Base-by-base conservation (phyloP, 2,329 filamentous ascomycete species). In the Alternaria conjuncta region DNA sequence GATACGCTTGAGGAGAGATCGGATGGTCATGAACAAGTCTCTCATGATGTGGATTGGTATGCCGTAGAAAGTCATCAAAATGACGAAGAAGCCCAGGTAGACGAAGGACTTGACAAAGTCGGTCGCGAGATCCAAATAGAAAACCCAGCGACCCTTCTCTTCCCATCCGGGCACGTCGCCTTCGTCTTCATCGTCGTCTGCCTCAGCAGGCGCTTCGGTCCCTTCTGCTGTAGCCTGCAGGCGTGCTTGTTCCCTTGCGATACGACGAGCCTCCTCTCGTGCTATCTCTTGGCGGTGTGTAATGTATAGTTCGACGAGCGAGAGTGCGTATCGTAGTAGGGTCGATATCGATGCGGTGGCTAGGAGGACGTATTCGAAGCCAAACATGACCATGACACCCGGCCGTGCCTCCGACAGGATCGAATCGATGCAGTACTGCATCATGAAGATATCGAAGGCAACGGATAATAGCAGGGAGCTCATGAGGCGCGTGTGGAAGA, bases 301-400 rank as follows among this genome's bases (percentile, higher is more conserved):
- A 55, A 97, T 90, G 51, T 86, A 87, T 50, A 92, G 88, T 79
- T 99, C 96, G 9, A 90, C 84, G 46, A 97, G 81, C 4, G 91
- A 92, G 55, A 98, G 86, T 20, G 87, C 79, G 79, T 99, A 99
- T 63, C 94, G 89, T 58, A 89, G 84, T 2, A 88, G 86, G 0
- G 94, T 97, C 51, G 95, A 94, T 56, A 89, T 84, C 1, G 95
- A 97, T 55, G 90, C 90, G 10, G 96, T 90, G 3, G 89, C 86
- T 64, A 98, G 83, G 46, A 99, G 90, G 41, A 95, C 94, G 76
- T 98, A 98, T 79, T 99, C 96, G 73, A 99, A 99, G 6, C 96
- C 89, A 75, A 99, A 99, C 94, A 99, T 98, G 67, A 99, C 94
- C 94, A 98, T 99, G 92, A 99, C 98, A 63, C 96, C 96, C 0